phyloP scores from a whole-genome alignment of 345 rosid species.

The Heritiera fomes region DNA sequence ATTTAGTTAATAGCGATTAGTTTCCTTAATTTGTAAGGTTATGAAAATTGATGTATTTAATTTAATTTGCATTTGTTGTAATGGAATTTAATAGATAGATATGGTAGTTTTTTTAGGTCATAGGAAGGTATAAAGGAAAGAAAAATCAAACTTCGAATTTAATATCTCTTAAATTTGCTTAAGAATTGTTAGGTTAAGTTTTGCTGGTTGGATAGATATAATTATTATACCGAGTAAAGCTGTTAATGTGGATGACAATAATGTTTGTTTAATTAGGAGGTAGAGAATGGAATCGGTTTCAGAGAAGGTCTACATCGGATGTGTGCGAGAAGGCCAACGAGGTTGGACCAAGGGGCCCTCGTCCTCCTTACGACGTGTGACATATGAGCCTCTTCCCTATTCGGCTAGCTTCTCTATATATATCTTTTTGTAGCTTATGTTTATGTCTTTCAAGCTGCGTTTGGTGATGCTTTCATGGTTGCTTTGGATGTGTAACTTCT shows the following conservation, averaged over 20 bases:
- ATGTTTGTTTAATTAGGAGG: constrained; percentile 43
- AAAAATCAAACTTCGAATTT: no score
- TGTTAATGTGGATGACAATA: constrained; percentile 4
- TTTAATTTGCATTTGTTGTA: not conserved
- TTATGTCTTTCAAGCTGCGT: not conserved
- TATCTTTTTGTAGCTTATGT: not conserved
- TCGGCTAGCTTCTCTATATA: not conserved
- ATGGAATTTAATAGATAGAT: not conserved
- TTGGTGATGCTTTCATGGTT: not conserved
- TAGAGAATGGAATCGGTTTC: constrained; percentile 77
- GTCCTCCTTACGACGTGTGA: constrained; percentile 89
- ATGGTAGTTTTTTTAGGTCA: not conserved
- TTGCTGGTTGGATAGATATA: no score
- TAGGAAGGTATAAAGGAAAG: no score
- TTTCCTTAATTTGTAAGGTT: not conserved
- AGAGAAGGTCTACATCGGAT: constrained; percentile 76
- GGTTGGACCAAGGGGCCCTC: constrained; percentile 67
- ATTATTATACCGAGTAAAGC: not conserved
- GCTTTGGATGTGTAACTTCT: no score
- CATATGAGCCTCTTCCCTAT: constrained; percentile 28
- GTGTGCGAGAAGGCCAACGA: constrained; percentile 65
- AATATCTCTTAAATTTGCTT: no score
- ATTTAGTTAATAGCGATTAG: not conserved
- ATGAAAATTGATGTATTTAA: not conserved
- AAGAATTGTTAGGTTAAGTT: no score